phyloP scores from a whole-genome alignment of 106 monocot genomes.

The Dendrobium officinale region DNA sequence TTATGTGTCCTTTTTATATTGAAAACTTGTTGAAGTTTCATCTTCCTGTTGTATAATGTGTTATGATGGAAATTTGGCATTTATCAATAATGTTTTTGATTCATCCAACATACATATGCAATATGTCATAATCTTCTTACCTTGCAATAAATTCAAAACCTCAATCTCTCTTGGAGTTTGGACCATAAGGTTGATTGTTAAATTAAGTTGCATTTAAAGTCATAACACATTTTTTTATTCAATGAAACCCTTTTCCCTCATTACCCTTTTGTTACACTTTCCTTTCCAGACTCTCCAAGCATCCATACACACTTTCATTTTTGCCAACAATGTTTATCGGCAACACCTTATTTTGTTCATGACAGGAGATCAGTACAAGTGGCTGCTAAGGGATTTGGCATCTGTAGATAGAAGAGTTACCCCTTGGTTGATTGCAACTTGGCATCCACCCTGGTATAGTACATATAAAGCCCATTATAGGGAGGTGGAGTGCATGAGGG shows the following conservation, averaged over 20 bases:
- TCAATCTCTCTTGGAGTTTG: background rate
- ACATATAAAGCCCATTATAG: constrained; percentile 80
- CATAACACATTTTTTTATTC: background rate
- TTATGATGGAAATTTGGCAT: background rate
- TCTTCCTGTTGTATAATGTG: background rate
- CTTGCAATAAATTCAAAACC: background rate
- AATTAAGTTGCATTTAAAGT: background rate
- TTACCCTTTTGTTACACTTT: too few species aligned
- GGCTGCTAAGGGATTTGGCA: constrained; percentile 70
- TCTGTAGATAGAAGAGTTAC: constrained; percentile 66
- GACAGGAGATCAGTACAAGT: constrained; percentile 71
- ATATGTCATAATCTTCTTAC: background rate
- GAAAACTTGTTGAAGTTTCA: background rate
- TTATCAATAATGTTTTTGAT: background rate
- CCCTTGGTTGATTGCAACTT: constrained; percentile 82
- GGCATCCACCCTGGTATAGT: constrained; percentile 94
- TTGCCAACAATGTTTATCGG: background rate
- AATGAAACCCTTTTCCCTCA: background rate
- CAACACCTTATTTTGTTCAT: background rate
- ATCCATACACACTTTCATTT: background rate
- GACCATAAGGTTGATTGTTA: background rate
- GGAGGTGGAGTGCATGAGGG: constrained; percentile 88
- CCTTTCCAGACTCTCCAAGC: background rate
- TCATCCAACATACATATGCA: background rate
- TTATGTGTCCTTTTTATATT: background rate